Percentiles rank a stretch among this genome's conserved stretches.
Conservation (phyloP, 1,284 basidiomycete genomes). For the Kwoniella shivajii region DNA sequence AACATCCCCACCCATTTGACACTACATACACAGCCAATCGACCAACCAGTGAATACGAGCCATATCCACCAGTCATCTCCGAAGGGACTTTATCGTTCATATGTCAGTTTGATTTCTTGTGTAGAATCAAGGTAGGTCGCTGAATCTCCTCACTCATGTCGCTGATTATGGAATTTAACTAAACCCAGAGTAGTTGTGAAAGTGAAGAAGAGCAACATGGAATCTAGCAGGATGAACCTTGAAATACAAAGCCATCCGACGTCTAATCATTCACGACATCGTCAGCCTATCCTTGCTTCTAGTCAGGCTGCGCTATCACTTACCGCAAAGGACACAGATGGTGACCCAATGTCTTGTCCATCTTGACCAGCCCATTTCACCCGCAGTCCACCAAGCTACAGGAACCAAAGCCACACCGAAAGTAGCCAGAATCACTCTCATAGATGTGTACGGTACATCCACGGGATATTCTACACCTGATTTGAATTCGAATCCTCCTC, state of each 20-base stretch:
- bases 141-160: conserved; percentile 76
- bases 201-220: conserved; percentile 97
- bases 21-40: conserved; percentile 94
- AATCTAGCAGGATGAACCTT: conserved; percentile 94
- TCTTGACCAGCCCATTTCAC: conserved; percentile 90
- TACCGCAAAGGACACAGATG: conserved; percentile 88
- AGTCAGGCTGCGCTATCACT: conserved; percentile 40
- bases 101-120: conserved; percentile 57
- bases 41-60: conserved; percentile 84
- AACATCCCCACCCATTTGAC: conserved; percentile 98
- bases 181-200: conserved; percentile 94
- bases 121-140: conserved; percentile 11
- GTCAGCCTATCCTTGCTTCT: not conserved
- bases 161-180: conserved; percentile 95
- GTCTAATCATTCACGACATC: conserved; percentile 60
- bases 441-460: conserved; percentile 85
- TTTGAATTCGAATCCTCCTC: conserved; percentile 92
- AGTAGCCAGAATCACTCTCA: conserved; percentile 90
- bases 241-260: conserved; percentile 96
- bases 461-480: conserved; percentile 84
- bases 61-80: conserved; percentile 96
- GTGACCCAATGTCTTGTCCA: conserved; percentile 89
- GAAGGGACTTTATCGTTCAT: conserved; percentile 58
- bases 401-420: conserved; percentile 97
- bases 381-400: conserved; percentile 91